Base-by-base conservation (phyloP, 2,329 filamentous ascomycete genomes). In the Septoria petroselini region DNA sequence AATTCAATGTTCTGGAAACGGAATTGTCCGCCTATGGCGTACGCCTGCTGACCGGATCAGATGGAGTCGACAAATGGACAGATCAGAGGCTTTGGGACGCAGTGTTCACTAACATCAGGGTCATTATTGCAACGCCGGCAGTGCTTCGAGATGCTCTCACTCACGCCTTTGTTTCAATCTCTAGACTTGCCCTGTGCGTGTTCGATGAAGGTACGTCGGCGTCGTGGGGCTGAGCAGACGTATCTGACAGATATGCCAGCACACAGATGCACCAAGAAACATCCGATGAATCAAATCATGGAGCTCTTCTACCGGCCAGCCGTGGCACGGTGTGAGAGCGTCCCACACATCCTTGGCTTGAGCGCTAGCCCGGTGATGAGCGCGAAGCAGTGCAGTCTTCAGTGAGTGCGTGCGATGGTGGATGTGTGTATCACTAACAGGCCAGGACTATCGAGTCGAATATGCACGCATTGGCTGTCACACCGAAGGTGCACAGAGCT, bases 51-150 rank as follows among this genome's bases (percentile, higher is more conserved):
- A 83, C 77, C 8, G 85, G 90, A 8, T 70, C 76, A 11, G 84
- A 89, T 55, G 80, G 81, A 37, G 75, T 90, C 1, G 82, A 93
- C 14, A 77, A 81, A 27, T 95, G 90, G 89, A 82, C 79, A 0
- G 76, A 81, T 4, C 75, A 82, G 57, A 60, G 68, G 1, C 74
- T 82, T 1, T 95, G 90, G 90, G 74, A 86, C 50, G 74, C 72
- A 0, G 75, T 85, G 1, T 71, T 95, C 1, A 59, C 71, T 2
- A 82, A 84, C 40, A 76, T 86, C 17, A 77, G 80, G 1, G 75
- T 94, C n/a, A 79, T 94, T 4, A 76, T 95, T 1, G 89, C 86
- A 0, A 93, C 90, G 0, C 83, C 85, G 52, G 83, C 86, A 52
- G 77, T 94, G 1, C 74, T 95, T 9, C 71, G 81, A 2, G 86